Evolutionary conservation across 2,329 filamentous ascomycete genomes (phyloP).

Genomic region (Samsoniella hepiali): DNA sequence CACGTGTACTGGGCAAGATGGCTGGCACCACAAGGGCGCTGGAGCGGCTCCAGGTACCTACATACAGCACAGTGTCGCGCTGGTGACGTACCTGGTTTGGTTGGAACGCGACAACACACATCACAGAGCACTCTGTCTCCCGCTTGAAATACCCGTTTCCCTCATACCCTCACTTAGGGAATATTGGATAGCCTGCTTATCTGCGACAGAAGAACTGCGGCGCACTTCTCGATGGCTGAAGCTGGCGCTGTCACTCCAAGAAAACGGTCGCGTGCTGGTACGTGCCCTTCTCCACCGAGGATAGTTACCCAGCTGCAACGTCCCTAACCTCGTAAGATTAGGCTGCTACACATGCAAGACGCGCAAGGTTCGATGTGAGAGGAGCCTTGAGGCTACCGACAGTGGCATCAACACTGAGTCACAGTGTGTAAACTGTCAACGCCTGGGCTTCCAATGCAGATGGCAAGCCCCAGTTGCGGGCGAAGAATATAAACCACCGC

Average conservation of each 20-base stretch:
- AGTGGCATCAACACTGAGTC: background rate
- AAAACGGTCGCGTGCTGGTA: constrained; percentile 4
- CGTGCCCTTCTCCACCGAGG: background rate
- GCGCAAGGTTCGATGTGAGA: constrained; percentile 7
- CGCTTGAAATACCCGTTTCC: too few relatives aligned
- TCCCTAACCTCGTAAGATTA: background rate
- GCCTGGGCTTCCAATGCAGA: constrained; percentile 22
- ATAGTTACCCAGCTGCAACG: background rate
- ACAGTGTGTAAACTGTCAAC: constrained; percentile 20
- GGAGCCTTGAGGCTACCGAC: background rate
- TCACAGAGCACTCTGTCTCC: too few relatives aligned
- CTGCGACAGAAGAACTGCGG: too few relatives aligned
- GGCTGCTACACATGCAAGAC: constrained; percentile 10
- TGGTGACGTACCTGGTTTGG: too few relatives aligned
- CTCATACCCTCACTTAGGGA: too few relatives aligned
- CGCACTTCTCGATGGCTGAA: background rate
- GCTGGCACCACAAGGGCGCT: too few relatives aligned
- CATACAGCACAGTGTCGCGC: too few relatives aligned
- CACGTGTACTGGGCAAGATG: too few relatives aligned
- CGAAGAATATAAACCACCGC: constrained; percentile 20
- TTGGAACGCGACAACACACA: too few relatives aligned
- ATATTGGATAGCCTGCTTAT: too few relatives aligned
- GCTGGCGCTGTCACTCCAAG: background rate
- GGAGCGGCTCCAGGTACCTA: too few relatives aligned
- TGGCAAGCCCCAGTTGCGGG: constrained; percentile 19